Conservation (phyloP, 352 stramenopile species). For the Phytophthora pluvialis region DNA sequence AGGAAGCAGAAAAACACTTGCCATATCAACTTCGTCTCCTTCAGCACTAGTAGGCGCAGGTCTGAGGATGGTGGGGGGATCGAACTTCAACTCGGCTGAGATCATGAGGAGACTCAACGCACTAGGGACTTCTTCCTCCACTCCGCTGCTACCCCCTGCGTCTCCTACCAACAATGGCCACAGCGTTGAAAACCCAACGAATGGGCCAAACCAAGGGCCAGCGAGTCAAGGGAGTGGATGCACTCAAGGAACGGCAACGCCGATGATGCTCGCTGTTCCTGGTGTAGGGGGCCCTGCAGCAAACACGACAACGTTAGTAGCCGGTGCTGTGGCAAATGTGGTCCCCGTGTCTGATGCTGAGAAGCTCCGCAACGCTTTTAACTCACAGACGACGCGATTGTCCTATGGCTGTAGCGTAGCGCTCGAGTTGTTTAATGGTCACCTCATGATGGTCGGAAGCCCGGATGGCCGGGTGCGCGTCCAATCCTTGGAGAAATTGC, state of each 20-base stretch:
- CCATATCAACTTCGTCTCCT: slow-evolving; percentile 8
- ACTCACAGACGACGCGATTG: slow-evolving; percentile 61
- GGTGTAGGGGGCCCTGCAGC: not conserved
- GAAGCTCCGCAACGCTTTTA: slow-evolving; percentile 76
- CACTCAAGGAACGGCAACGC: not conserved
- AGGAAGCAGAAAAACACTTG: slow-evolving; percentile 8
- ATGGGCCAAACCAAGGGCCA: not conserved
- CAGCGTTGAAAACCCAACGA: not conserved
- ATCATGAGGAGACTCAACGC: slow-evolving; percentile 63
- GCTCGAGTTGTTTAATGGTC: slow-evolving; percentile 75
- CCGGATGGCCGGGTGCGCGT: slow-evolving; percentile 70
- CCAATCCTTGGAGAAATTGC: slow-evolving; percentile 65
- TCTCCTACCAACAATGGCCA: slow-evolving; percentile 16
- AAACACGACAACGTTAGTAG: not conserved
- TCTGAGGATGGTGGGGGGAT: slow-evolving; percentile 8
- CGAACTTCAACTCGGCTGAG: slow-evolving; percentile 46
- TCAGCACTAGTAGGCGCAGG: slow-evolving; percentile 13
- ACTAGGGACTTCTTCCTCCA: slow-evolving; percentile 54
- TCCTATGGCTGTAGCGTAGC: slow-evolving; percentile 77
- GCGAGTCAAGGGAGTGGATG: not conserved
- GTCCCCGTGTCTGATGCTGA: slow-evolving; percentile 54
- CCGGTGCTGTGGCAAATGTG: not conserved
- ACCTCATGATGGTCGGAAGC: slow-evolving; percentile 73
- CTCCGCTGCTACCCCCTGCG: slow-evolving; percentile 26
- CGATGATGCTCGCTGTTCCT: slow-evolving; percentile 2